Base-by-base conservation (phyloP, 352 stramenopile genomes). In the Pythium aristosporum region DNA sequence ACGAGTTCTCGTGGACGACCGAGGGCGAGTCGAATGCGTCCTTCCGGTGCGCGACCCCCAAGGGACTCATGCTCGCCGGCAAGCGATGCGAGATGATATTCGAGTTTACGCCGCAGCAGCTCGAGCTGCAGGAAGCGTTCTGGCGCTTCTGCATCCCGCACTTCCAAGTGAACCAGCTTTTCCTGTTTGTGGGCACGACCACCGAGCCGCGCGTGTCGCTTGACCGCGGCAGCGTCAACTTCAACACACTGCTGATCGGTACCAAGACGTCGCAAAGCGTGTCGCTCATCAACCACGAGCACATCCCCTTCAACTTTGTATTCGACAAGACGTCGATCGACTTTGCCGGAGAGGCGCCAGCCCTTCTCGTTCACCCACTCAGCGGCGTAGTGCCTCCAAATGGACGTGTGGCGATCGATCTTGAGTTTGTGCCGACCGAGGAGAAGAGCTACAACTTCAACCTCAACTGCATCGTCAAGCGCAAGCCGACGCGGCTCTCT, bases 81-180 rank as follows among this genome's bases (percentile, higher is more conserved):
- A 97, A 98, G 68, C 80, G 92, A 15, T 96, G 87, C 60, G 95
- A 98, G 61, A 97, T 98, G 87, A 88, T 96, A n/a, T 98, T 98
- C 65, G 94, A 98, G 60, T 98, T 96, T 70, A 96, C 90, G 30
- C 94, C 95, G 0, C 87, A 96, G 61, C 87, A 96, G 46, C 68
- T 94, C 6, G 85, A 88, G 49, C 75, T 96, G 18, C 79, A 96
- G 48, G 93, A 98, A 73, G 90, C 90, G 66, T 98, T 98, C 55
- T 98, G 84, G 77, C 78, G 88, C 30, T 98, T 98, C 52, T 75
- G 77, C 39, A 89, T 98, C 15, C 80, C 90, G 8, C 80, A 93
- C 30, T 94, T 97, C 36, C 76, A 91, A 60, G 84, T 98, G 10
- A 88, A 67, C 57, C 88, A 98, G 65, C 58, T 97, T 0, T 98